Evolutionary conservation across 345 rosid species (phyloP), one percentile per base, ranked within the genome.

Genomic region (Salix udensis): DNA sequence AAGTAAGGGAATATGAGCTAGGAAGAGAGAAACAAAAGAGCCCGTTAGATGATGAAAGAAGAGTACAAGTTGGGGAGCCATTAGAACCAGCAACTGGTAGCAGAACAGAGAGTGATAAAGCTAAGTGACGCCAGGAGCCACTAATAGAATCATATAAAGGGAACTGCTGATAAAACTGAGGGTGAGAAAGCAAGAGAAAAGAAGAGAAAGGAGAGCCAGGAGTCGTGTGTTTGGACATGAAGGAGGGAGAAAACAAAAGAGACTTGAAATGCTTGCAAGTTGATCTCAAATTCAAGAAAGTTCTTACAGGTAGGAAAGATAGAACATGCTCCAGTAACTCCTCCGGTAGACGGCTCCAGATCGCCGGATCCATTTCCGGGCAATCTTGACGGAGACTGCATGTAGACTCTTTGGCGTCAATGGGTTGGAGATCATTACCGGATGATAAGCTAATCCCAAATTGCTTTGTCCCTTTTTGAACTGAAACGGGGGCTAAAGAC

Each of bases 171-270:
- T 76, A 31, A 28, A 87, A 86, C 67, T 91, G 92, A 69, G 97
- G 94, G 68, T 92, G 97, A 61, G 94, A 93, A 67, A 93, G 89
- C 78, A 93, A 80, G 68, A 95, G 88, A 65, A 90, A 91, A 0
- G 94, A 87, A 79, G 97, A 84, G 70, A 86, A 77, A 44, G 85
- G 76, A 34, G 82, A 76, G 5, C 80, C 74, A 72, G 80, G 81
- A 78, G 92, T 79, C 19, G 30, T 76, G 82, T 72, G 86, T 60
- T 78, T 89, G 77, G 97, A 90, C 42, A 87, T 77, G 81, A 91
- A 91, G 52, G 83, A 64, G 52, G 89, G 91, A 24, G 92, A 86
- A 72, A 76, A 86, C 0, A 85, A 23, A 19, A 91, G 92, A 70
- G 94, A 86, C 31, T 78, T 81, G 88, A 91, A 91, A 69, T 74